These are phyloP conservation scores for Starmerella khaoyaiensis DNA, from an alignment of 805 yeast genomes.

Conservation along the genomic window DNA sequence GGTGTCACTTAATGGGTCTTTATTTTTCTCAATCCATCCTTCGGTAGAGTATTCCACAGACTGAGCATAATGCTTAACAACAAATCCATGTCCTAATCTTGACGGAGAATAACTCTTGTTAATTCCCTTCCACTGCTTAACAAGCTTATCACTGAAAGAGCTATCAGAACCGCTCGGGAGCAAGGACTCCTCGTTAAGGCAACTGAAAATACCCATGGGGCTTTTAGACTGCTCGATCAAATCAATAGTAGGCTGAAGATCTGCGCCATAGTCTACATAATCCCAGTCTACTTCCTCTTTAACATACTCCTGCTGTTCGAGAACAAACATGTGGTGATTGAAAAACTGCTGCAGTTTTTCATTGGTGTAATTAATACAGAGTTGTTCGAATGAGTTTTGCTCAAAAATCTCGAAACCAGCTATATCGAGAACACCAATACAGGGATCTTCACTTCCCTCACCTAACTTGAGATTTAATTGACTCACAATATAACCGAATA, in stretches of 20 bases:
- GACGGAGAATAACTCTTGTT: slow-evolving; percentile 56
- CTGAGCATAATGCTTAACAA: slow-evolving; percentile 88
- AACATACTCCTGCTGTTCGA: slow-evolving; percentile 94
- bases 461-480: slow-evolving; percentile 56
- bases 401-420: slow-evolving; percentile 97
- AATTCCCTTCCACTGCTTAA: slow-evolving; percentile 45
- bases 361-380: slow-evolving; percentile 91
- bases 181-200: slow-evolving; percentile 88
- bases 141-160: slow-evolving; percentile 69
- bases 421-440: slow-evolving; percentile 87
- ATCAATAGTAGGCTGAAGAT: slow-evolving; percentile 87
- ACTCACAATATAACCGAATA: slow-evolving; percentile 65
- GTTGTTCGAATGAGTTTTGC: slow-evolving; percentile 88
- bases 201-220: slow-evolving; percentile 62
- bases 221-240: slow-evolving; percentile 56
- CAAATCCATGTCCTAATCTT: slow-evolving; percentile 62
- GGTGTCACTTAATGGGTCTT: slow-evolving; percentile 79
- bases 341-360: slow-evolving; percentile 95
- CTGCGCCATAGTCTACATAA: slow-evolving; percentile 88
- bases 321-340: slow-evolving; percentile 87
- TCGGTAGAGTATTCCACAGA: slow-evolving; percentile 85
- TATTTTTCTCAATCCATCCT: slow-evolving; percentile 89
- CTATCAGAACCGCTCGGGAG: slow-evolving; percentile 81
- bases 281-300: slow-evolving; percentile 90
- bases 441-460: slow-evolving; percentile 28